Evolutionary conservation across 2,329 filamentous ascomycete genomes (phyloP).

Genomic region (Plenodomus tracheiphilus): DNA sequence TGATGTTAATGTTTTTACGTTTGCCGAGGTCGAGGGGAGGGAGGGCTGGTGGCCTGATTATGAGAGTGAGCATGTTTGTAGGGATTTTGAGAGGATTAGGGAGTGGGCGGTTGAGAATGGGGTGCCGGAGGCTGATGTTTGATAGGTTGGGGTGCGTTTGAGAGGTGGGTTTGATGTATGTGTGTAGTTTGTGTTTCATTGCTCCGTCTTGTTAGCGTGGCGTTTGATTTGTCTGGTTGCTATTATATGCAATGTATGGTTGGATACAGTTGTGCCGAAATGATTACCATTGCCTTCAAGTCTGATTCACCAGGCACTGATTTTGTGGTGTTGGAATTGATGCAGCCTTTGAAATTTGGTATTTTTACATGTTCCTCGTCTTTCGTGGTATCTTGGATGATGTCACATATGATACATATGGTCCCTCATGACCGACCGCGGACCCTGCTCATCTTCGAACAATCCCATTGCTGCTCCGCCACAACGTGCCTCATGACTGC

Average conservation of each 20-base stretch:
- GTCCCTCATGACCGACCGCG: neutral
- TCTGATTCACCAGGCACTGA: no score
- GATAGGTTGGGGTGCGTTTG: no score
- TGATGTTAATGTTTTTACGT: slow-evolving; percentile 43
- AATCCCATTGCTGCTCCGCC: neutral
- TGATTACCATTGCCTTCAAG: no score
- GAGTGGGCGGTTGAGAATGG: slow-evolving; percentile 39
- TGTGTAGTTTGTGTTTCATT: no score
- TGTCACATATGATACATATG: slow-evolving; percentile 26
- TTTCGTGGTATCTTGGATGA: slow-evolving; percentile 13
- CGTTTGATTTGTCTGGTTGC: no score
- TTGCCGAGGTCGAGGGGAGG: slow-evolving; percentile 24
- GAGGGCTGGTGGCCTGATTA: slow-evolving; percentile 39
- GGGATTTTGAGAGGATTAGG: slow-evolving; percentile 40
- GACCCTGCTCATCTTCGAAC: no score
- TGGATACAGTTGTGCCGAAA: no score
- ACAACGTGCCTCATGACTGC: no score
- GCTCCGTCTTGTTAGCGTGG: no score
- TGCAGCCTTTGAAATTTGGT: neutral
- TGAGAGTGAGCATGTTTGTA: slow-evolving; percentile 36
- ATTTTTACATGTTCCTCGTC: slow-evolving; percentile 3
- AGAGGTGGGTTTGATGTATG: no score
- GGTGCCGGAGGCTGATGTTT: slow-evolving; percentile 32
- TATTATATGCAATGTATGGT: no score
- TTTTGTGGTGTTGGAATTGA: neutral